Evolutionary conservation across 2,329 filamentous ascomycete species (phyloP).

Genomic region (Parafenestella ontariensis): DNA sequence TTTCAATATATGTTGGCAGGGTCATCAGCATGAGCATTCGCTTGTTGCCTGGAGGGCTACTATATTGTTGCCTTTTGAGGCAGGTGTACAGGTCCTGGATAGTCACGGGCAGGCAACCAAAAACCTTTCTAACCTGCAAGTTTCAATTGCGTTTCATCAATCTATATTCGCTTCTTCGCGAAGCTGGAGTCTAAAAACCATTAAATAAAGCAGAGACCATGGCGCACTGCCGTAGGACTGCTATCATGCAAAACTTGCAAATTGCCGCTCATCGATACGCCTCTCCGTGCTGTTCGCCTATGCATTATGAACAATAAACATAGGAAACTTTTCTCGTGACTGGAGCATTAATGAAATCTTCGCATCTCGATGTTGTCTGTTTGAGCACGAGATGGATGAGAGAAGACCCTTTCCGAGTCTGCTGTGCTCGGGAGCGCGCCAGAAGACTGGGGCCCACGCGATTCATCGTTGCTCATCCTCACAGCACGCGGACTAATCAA

Average conservation of each 20-base stretch:
- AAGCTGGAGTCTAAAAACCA: neutral
- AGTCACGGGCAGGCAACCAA: neutral
- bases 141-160: neutral
- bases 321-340: neutral
- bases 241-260: slow-evolving; percentile 1
- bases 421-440: slow-evolving; percentile 32
- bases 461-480: slow-evolving; percentile 30
- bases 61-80: no score
- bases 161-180: neutral
- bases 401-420: slow-evolving; percentile 31
- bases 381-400: slow-evolving; percentile 28
- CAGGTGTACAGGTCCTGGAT: neutral
- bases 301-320: neutral
- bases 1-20: no score
- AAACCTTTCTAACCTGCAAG: neutral
- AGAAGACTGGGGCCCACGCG: slow-evolving; percentile 24
- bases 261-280: slow-evolving; percentile 1
- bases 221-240: slow-evolving; percentile 16
- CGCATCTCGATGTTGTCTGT: slow-evolving; percentile 47
- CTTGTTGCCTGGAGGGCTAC: no score
- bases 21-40: no score
- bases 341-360: slow-evolving; percentile 24
- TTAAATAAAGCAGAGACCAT: neutral
- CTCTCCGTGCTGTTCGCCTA: neutral
- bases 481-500: slow-evolving; percentile 41